Conservation (phyloP, 495 filamentous ascomycete species). For the Annulohypoxylon nitens region DNA sequence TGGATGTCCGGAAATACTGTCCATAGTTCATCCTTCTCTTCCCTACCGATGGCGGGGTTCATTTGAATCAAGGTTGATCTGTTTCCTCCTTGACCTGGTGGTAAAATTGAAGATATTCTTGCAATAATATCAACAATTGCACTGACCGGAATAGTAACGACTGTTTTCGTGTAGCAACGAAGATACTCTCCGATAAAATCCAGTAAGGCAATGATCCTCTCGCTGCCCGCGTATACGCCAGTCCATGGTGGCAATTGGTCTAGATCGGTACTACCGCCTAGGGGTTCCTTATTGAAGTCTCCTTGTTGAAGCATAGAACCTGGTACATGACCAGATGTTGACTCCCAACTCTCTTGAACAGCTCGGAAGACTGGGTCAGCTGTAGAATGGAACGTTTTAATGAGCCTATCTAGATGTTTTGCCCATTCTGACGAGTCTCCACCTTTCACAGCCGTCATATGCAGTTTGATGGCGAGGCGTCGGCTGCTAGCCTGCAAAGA, state of each 20-base stretch:
- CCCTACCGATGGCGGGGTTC: slow-evolving; percentile 77
- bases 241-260: slow-evolving; percentile 75
- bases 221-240: slow-evolving; percentile 76
- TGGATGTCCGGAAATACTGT: slow-evolving; percentile 79
- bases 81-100: slow-evolving; percentile 58
- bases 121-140: slow-evolving; percentile 73
- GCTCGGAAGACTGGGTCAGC: slow-evolving; percentile 80
- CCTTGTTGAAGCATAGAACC: slow-evolving; percentile 52
- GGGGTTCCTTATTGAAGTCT: slow-evolving; percentile 56
- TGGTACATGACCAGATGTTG: slow-evolving; percentile 64
- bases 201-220: slow-evolving; percentile 74
- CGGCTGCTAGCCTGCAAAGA: slow-evolving; percentile 66
- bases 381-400: slow-evolving; percentile 74
- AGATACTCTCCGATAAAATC: slow-evolving; percentile 66
- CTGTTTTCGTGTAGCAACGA: slow-evolving; percentile 67
- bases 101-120: slow-evolving; percentile 75
- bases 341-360: slow-evolving; percentile 82
- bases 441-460: slow-evolving; percentile 82
- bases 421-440: slow-evolving; percentile 79
- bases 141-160: slow-evolving; percentile 74
- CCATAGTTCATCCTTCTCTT: slow-evolving; percentile 83
- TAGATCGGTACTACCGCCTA: slow-evolving; percentile 55
- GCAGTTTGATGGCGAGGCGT: slow-evolving; percentile 73
- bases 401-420: slow-evolving; percentile 68
- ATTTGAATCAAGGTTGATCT: slow-evolving; percentile 59